A percentile compares a stretch with the other conserved stretches of the same genome.
phyloP scores from a whole-genome alignment of 2,329 filamentous ascomycete species.

The Aspergillus jensenii region DNA sequence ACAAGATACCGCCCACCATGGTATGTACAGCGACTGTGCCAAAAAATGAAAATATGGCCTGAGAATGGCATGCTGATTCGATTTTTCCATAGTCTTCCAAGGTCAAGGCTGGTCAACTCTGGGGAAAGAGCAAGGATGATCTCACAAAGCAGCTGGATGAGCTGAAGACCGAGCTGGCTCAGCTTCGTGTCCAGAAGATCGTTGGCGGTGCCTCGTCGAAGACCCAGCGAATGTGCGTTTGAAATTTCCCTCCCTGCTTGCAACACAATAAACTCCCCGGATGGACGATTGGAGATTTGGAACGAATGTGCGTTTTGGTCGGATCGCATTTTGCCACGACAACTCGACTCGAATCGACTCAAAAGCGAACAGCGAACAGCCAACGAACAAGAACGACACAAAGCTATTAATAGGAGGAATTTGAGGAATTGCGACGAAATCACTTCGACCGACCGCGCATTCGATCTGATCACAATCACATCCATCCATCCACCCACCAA shows the following conservation, averaged over 20 bases:
- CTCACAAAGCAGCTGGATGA: conserved; percentile 92
- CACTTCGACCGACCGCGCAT: conserved; percentile 4
- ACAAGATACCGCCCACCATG: conserved; percentile 44
- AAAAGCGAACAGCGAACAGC: no score
- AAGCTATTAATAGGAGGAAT: conserved; percentile 1
- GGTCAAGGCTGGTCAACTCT: conserved; percentile 96
- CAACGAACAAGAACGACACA: neutral
- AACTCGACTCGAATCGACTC: neutral
- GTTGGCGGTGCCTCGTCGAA: conserved; percentile 87
- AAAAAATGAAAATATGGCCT: neutral
- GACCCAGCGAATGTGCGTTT: conserved; percentile 91
- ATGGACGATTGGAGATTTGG: neutral
- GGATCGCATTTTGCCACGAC: neutral
- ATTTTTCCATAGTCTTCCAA: conserved; percentile 56
- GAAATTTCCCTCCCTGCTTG: conserved; percentile 15
- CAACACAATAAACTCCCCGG: conserved; percentile 1
- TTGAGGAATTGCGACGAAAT: neutral
- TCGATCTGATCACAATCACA: conserved; percentile 3
- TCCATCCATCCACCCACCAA: neutral
- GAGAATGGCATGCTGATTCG: conserved; percentile 22
- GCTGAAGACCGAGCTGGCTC: conserved; percentile 93
- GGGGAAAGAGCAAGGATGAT: conserved; percentile 99
- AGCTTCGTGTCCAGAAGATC: conserved; percentile 98
- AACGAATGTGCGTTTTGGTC: conserved; percentile 5
- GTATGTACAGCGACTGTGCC: conserved; percentile 32